These are phyloP conservation scores for Rhodotorula sp. DNA, from an alignment of 1,284 basidiomycete genomes.

Conservation along the genomic window DNA sequence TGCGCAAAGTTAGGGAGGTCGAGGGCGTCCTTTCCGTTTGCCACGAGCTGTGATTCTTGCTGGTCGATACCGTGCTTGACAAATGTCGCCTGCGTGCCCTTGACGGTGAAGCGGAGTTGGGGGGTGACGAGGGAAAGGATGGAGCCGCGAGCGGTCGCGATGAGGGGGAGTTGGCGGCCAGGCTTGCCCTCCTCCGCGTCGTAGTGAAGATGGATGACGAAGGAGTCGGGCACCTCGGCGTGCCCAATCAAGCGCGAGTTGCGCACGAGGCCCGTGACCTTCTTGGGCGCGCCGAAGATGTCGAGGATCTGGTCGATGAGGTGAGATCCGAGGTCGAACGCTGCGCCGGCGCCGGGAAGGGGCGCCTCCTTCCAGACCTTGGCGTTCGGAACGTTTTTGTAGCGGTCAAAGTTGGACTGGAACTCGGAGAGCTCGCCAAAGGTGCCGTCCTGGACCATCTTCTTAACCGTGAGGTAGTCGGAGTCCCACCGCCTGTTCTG, in stretches of 20 bases:
- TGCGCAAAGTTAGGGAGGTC: slow-evolving; percentile 55
- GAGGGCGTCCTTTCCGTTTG: slow-evolving; percentile 44
- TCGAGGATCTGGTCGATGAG: slow-evolving; percentile 71
- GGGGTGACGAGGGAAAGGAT: slow-evolving; percentile 62
- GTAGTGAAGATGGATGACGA: slow-evolving; percentile 57
- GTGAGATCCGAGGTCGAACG: slow-evolving; percentile 53
- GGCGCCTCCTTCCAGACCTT: slow-evolving; percentile 53
- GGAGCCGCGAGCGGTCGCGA: slow-evolving; percentile 65
- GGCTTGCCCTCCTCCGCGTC: slow-evolving; percentile 52
- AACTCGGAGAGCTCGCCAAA: slow-evolving; percentile 68
- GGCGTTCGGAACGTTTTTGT: slow-evolving; percentile 62
- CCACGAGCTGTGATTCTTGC: slow-evolving; percentile 62
- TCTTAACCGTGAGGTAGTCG: slow-evolving; percentile 72
- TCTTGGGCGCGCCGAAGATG: slow-evolving; percentile 71
- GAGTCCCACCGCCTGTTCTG: slow-evolving; percentile 78
- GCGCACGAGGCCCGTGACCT: slow-evolving; percentile 65
- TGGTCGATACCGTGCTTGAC: slow-evolving; percentile 72
- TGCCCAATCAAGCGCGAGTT: slow-evolving; percentile 65
- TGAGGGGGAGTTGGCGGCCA: slow-evolving; percentile 58
- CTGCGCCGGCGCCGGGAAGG: slow-evolving; percentile 26
- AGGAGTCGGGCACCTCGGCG: slow-evolving; percentile 63
- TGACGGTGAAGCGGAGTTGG: slow-evolving; percentile 64
- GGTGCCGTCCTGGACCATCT: slow-evolving; percentile 57
- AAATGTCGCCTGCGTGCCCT: slow-evolving; percentile 62
- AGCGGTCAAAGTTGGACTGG: slow-evolving; percentile 70